A percentile compares a stretch with the other conserved stretches of the same genome.
These are phyloP conservation scores for Brassica rapa DNA, from an alignment of 345 rosid genomes.

Conservation along the genomic window DNA sequence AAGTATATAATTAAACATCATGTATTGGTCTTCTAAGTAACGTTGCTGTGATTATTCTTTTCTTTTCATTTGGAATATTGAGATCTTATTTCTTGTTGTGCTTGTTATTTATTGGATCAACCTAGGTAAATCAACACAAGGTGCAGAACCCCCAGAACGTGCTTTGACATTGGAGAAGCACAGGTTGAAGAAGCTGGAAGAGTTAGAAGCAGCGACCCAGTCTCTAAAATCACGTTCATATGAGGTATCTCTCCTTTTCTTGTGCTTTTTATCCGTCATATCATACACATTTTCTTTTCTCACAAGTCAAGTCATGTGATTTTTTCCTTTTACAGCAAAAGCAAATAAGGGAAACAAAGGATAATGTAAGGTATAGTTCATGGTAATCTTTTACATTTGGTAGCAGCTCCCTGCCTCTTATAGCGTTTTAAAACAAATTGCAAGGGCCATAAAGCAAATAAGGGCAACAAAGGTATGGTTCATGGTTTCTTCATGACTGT, in stretches of 20 bases:
- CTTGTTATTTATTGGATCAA: constrained; percentile 24
- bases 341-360: constrained; percentile 48
- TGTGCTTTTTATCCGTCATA: not conserved
- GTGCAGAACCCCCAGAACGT: constrained; percentile 46
- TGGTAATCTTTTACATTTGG: no score
- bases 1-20: constrained; percentile 53
- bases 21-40: not conserved
- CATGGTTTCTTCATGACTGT: constrained; percentile 8
- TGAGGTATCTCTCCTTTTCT: constrained; percentile 46
- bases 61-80: not conserved
- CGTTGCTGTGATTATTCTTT: constrained; percentile 18
- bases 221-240: constrained; percentile 48
- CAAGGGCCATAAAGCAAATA: no score
- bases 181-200: constrained; percentile 67
- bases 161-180: constrained; percentile 64
- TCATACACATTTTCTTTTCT: constrained; percentile 20
- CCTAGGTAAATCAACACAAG: constrained; percentile 59
- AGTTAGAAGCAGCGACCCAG: constrained; percentile 52
- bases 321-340: not conserved
- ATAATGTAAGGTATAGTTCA: constrained; percentile 67
- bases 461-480: constrained; percentile 61
- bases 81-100: constrained; percentile 8
- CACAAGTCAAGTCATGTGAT: constrained; percentile 23
- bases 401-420: no score
- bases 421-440: no score